Evolutionary conservation across 495 filamentous ascomycete genomes (phyloP).

Genomic region (Cudoniella acicularis): DNA sequence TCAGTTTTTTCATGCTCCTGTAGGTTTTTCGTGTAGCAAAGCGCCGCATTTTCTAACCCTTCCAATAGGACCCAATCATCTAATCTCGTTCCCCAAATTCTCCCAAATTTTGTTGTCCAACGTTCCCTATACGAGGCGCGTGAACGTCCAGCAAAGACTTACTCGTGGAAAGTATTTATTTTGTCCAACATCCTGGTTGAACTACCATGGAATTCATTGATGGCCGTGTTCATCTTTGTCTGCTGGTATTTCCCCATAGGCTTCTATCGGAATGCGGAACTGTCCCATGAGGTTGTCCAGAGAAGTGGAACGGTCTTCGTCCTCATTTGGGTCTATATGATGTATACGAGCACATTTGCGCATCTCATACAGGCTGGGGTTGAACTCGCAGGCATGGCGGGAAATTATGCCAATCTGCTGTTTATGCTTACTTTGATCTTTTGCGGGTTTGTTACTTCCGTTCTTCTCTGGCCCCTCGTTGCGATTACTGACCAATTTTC

Average conservation of each 20-base stretch:
- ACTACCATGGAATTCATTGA: constrained; percentile 69
- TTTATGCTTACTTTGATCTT: constrained; percentile 68
- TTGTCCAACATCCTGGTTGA: constrained; percentile 72
- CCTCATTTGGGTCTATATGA: constrained; percentile 1
- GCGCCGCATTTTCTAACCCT: background rate
- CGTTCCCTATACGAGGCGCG: constrained; percentile 79
- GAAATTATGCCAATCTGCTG: constrained; percentile 61
- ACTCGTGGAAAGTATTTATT: constrained; percentile 81
- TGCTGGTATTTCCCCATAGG: constrained; percentile 18
- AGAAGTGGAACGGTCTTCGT: constrained; percentile 41
- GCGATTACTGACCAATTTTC: background rate
- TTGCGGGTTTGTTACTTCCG: constrained; percentile 36
- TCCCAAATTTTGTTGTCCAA: constrained; percentile 78
- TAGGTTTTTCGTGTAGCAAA: background rate
- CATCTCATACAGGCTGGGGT: constrained; percentile 61
- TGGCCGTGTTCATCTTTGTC: constrained; percentile 60
- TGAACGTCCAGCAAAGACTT: constrained; percentile 79
- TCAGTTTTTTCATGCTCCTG: constrained; percentile 74
- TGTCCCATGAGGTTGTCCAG: constrained; percentile 35
- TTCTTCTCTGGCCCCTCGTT: constrained; percentile 36
- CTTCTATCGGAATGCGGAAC: constrained; percentile 55
- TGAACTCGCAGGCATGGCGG: constrained; percentile 60
- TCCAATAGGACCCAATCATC: background rate
- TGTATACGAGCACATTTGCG: constrained; percentile 1
- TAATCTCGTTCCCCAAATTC: constrained; percentile 74